Evolutionary conservation across 805 yeast genomes (phyloP).

Genomic region (Schizosaccharomyces japonicus): DNA sequence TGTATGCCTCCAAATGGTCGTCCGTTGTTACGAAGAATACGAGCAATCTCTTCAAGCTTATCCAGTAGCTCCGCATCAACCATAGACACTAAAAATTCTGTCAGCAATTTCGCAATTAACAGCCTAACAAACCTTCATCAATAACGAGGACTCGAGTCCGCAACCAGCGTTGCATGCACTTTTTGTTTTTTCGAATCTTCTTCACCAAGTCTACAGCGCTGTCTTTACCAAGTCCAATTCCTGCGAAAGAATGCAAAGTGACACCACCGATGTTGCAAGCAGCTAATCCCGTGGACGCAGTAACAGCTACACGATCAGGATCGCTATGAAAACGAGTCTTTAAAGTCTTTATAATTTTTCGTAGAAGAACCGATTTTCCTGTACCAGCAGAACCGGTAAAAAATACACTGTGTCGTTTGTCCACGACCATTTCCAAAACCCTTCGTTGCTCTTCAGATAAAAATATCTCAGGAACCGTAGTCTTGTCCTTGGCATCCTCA

Average conservation of each 20-base stretch:
- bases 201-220: constrained; percentile 23
- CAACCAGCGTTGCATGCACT: constrained; percentile 34
- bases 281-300: constrained; percentile 92
- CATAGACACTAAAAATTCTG: constrained; percentile 50
- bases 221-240: constrained; percentile 57
- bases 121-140: constrained; percentile 31
- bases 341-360: constrained; percentile 36
- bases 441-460: constrained; percentile 26
- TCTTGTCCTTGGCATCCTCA: not conserved
- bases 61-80: constrained; percentile 57
- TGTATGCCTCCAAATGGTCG: constrained; percentile 89
- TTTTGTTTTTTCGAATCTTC: constrained; percentile 25
- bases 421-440: constrained; percentile 38
- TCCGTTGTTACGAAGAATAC: constrained; percentile 26
- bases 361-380: constrained; percentile 76
- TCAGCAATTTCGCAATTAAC: not conserved
- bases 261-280: constrained; percentile 84
- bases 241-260: constrained; percentile 67
- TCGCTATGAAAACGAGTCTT: constrained; percentile 21
- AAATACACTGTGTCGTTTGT: constrained; percentile 41
- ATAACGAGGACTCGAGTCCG: constrained; percentile 46
- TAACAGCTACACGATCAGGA: constrained; percentile 41
- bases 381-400: constrained; percentile 95
- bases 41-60: constrained; percentile 49
- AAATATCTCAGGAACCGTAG: constrained; percentile 10